phyloP scores from a whole-genome alignment of 768 basidiomycete genomes.

The Tulasnella sp. region DNA sequence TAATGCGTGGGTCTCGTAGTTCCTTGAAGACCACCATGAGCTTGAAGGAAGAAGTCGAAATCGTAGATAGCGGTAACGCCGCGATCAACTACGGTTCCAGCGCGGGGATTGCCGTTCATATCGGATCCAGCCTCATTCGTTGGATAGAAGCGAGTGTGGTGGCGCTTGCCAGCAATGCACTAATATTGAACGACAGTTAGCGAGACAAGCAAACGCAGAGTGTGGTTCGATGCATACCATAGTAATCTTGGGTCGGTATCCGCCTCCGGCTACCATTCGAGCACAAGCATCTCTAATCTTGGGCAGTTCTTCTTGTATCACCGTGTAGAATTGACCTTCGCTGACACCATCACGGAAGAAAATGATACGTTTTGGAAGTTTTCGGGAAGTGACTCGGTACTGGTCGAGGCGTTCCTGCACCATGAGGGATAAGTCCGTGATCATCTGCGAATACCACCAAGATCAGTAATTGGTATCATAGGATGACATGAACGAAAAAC shows the following conservation, averaged over 20 bases:
- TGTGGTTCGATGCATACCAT: constrained; percentile 38
- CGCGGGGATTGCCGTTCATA: constrained; percentile 66
- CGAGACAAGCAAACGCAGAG: not conserved
- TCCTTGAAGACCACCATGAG: constrained; percentile 29
- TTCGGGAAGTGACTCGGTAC: constrained; percentile 51
- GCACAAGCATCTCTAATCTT: constrained; percentile 59
- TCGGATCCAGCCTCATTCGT: constrained; percentile 48
- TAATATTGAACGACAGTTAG: not conserved
- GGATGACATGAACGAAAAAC: not conserved
- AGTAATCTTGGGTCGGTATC: constrained; percentile 61
- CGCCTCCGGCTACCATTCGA: constrained; percentile 44
- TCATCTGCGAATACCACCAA: constrained; percentile 43
- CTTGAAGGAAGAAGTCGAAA: constrained; percentile 53
- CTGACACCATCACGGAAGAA: constrained; percentile 66
- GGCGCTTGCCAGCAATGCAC: constrained; percentile 71
- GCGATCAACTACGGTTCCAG: constrained; percentile 76
- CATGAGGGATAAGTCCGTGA: constrained; percentile 62
- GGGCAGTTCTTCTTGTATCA: constrained; percentile 57
- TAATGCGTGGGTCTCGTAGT: constrained; percentile 68
- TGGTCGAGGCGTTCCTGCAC: constrained; percentile 61
- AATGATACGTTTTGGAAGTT: constrained; percentile 62
- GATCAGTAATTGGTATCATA: not conserved
- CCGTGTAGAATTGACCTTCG: constrained; percentile 68
- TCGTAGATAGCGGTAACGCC: constrained; percentile 64
- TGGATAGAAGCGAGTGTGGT: constrained; percentile 60